phyloP scores from a whole-genome alignment of 1,284 basidiomycete genomes.

The Papiliotrema laurentii region DNA sequence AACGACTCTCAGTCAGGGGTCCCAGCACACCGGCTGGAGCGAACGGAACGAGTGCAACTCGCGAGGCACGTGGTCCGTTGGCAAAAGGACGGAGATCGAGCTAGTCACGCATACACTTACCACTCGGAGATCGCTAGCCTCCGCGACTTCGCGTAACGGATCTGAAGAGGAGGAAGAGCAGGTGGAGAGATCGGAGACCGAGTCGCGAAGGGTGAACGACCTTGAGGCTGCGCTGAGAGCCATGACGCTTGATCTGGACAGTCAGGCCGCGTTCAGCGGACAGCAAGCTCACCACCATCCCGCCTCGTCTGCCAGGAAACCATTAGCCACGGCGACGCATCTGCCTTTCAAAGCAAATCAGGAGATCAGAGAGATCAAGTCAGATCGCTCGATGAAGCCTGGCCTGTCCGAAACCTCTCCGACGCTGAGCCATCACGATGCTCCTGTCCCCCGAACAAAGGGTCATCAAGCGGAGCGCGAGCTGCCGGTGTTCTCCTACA shows the following conservation, averaged over 20 bases:
- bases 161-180: background rate
- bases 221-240: background rate
- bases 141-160: background rate
- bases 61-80: background rate
- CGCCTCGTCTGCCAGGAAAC: background rate
- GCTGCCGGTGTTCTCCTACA: slow-evolving; percentile 26
- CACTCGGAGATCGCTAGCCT: background rate
- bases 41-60: background rate
- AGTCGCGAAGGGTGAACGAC: background rate
- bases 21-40: background rate
- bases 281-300: background rate
- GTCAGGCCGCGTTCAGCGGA: background rate
- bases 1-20: background rate
- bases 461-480: background rate
- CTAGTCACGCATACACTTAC: background rate
- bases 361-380: background rate
- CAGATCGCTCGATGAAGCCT: background rate
- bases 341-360: background rate
- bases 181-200: background rate
- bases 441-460: too few species aligned
- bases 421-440: too few species aligned
- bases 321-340: background rate
- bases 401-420: background rate
- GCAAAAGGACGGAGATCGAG: background rate
- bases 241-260: background rate